phyloP scores from a whole-genome alignment of 495 filamentous ascomycete genomes.

The Lepidopterella palustris region DNA sequence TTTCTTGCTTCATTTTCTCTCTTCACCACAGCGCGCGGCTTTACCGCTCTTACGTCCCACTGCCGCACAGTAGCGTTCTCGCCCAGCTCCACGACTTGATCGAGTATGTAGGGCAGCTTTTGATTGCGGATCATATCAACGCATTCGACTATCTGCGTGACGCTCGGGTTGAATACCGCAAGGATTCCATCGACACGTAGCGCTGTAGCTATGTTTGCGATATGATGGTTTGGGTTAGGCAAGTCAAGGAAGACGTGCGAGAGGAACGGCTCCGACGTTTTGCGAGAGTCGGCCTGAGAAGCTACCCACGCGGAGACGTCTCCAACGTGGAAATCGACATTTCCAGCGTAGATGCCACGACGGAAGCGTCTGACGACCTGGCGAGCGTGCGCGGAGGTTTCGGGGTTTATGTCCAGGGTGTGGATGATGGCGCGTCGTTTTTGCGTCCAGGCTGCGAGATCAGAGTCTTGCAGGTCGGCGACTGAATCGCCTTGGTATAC shows the following conservation, averaged over 20 bases:
- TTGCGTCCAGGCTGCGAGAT: slow-evolving; percentile 40
- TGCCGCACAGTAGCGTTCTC: slow-evolving; percentile 50
- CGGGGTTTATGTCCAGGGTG: slow-evolving; percentile 56
- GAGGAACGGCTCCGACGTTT: slow-evolving; percentile 49
- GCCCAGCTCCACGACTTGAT: slow-evolving; percentile 61
- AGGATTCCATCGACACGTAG: slow-evolving; percentile 56
- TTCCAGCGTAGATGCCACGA: slow-evolving; percentile 56
- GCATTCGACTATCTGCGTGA: slow-evolving; percentile 65
- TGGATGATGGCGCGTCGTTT: slow-evolving; percentile 62
- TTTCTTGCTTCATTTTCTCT: neutral
- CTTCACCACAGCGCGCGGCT: slow-evolving; percentile 32
- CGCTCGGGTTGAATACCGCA: slow-evolving; percentile 64
- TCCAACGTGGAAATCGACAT: slow-evolving; percentile 68
- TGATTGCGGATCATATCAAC: slow-evolving; percentile 47
- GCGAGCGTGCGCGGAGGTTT: slow-evolving; percentile 54
- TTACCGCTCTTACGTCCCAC: slow-evolving; percentile 61
- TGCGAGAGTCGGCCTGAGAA: slow-evolving; percentile 26
- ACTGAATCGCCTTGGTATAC: slow-evolving; percentile 20
- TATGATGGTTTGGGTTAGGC: slow-evolving; percentile 51
- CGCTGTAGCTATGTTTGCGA: slow-evolving; percentile 52
- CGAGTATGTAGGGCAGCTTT: slow-evolving; percentile 50
- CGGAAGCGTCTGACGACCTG: slow-evolving; percentile 58
- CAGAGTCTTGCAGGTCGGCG: slow-evolving; percentile 11
- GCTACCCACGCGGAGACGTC: slow-evolving; percentile 56
- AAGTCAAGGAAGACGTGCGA: slow-evolving; percentile 65